phyloP scores from a whole-genome alignment of 345 rosid genomes.

The Lepidium aucheri region DNA sequence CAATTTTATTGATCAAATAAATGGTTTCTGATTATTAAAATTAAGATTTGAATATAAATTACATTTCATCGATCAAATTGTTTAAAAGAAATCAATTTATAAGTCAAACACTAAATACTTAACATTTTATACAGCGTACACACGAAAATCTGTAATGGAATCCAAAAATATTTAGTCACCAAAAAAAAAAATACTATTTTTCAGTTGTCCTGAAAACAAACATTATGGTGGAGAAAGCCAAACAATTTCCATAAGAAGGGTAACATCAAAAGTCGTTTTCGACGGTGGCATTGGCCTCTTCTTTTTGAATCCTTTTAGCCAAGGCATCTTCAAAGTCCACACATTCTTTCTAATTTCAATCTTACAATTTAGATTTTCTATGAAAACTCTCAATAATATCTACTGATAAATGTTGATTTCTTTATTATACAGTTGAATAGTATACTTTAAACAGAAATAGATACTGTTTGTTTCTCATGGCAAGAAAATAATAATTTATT shows the following conservation, averaged over 20 bases:
- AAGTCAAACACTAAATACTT: too few species aligned
- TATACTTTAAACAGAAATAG: background rate
- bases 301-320: background rate
- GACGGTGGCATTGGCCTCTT: conserved; percentile 22
- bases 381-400: too few species aligned
- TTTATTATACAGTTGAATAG: background rate
- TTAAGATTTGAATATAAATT: too few species aligned
- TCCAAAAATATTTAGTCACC: too few species aligned
- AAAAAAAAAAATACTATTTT: too few species aligned
- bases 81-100: too few species aligned
- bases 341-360: background rate
- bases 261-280: background rate
- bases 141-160: too few species aligned
- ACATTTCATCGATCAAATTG: too few species aligned
- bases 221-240: background rate
- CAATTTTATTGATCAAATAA: too few species aligned
- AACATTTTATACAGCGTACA: too few species aligned
- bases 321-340: conserved; percentile 12
- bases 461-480: background rate
- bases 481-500: background rate
- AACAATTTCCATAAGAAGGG: background rate
- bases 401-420: background rate
- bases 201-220: background rate
- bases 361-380: background rate
- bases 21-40: too few species aligned